These are phyloP conservation scores for Geotrichum restrictum DNA, from an alignment of 1,139 yeast species.

Conservation along the genomic window DNA sequence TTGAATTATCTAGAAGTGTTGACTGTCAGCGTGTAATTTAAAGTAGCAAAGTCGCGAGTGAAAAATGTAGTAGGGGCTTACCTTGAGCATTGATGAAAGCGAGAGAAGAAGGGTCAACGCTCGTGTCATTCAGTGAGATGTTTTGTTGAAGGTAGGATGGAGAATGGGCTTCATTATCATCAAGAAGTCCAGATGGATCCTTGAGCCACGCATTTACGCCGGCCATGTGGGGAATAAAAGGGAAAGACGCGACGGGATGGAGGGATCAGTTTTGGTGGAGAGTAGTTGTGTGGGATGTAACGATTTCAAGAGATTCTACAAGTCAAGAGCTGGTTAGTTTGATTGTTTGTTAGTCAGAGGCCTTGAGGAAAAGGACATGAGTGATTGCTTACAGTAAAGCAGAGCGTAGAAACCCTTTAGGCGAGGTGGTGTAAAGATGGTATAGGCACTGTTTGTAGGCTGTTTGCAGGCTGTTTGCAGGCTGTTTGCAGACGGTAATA, in stretches of 20 bases:
- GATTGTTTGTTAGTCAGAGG: too few relatives aligned
- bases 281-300: too few relatives aligned
- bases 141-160: background rate
- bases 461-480: too few relatives aligned
- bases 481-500: background rate
- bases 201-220: slow-evolving; percentile 18
- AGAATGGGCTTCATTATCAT: background rate
- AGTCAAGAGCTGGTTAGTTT: too few relatives aligned
- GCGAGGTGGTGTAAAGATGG: too few relatives aligned
- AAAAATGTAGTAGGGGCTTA: background rate
- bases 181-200: slow-evolving; percentile 11
- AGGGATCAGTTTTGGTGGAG: too few relatives aligned
- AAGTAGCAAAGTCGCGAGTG: background rate
- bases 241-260: background rate
- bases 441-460: too few relatives aligned
- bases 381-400: too few relatives aligned
- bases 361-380: too few relatives aligned
- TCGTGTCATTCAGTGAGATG: background rate
- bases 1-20: slow-evolving; percentile 6
- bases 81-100: slow-evolving; percentile 9
- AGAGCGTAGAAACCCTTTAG: too few relatives aligned
- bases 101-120: slow-evolving; percentile 4
- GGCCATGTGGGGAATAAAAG: slow-evolving; percentile 6
- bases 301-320: too few relatives aligned
- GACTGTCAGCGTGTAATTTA: background rate